A percentile compares a stretch with the other conserved stretches of the same genome.
Conservation (phyloP, 2,329 filamentous ascomycete species). For the Fusarium liriodendri region DNA sequence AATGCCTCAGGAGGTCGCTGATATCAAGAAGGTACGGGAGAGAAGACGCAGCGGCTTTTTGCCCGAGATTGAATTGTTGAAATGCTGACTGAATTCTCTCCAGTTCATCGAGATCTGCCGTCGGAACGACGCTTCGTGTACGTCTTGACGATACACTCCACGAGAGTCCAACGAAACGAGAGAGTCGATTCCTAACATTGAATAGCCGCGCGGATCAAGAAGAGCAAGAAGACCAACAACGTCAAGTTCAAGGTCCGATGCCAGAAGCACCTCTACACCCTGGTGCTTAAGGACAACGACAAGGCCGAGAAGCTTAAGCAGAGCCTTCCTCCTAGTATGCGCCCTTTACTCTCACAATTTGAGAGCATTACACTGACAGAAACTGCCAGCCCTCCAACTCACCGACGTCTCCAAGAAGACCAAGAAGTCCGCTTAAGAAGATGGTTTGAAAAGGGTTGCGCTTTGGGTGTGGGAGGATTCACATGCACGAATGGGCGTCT, state of each 20-base stretch:
- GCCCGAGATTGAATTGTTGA: conserved; percentile 9
- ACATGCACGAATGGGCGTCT: conserved; percentile 64
- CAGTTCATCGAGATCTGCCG: conserved; percentile 99
- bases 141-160: conserved; percentile 56
- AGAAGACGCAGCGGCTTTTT: background rate
- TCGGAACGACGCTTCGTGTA: conserved; percentile 99
- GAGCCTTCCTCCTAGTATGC: conserved; percentile 95
- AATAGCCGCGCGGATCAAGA: conserved; percentile 91
- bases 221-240: conserved; percentile 88
- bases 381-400: conserved; percentile 66
- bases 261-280: conserved; percentile 95
- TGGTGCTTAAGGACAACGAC: conserved; percentile 97
- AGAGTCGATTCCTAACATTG: conserved; percentile 45
- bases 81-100: conserved; percentile 48
- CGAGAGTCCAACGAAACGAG: conserved; percentile 1
- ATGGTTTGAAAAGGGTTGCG: conserved; percentile 37
- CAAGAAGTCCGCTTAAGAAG: conserved; percentile 45
- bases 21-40: conserved; percentile 84
- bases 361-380: too few species aligned
- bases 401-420: conserved; percentile 68
- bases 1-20: conserved; percentile 98
- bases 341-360: conserved; percentile 2
- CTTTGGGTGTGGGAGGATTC: conserved; percentile 48
- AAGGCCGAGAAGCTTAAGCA: conserved; percentile 99
- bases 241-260: conserved; percentile 99